Evolutionary conservation across 2,329 filamentous ascomycete genomes (phyloP).

Genomic region (Colletotrichum magnum): DNA sequence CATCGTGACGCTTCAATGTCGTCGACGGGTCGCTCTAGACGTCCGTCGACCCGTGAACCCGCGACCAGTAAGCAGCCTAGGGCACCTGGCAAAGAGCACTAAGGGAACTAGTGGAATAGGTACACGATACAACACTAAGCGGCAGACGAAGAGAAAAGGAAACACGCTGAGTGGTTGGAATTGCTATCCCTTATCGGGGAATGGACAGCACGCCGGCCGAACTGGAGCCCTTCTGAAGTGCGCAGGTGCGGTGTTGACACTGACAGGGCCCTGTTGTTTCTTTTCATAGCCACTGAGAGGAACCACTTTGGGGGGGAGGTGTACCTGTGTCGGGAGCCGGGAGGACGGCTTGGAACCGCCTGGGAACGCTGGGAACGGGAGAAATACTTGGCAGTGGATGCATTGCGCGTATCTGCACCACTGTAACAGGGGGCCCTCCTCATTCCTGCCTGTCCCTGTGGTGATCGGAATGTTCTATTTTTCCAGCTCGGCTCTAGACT

Average conservation of each 20-base stretch:
- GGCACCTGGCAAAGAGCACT: too few species aligned
- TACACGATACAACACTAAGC: neutral
- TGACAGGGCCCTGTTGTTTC: slow-evolving; percentile 1
- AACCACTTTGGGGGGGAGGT: neutral
- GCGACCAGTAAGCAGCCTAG: neutral
- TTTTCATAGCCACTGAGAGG: neutral
- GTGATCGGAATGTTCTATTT: slow-evolving; percentile 40
- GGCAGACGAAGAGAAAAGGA: slow-evolving; percentile 5
- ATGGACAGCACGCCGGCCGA: slow-evolving; percentile 31
- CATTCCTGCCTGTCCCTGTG: slow-evolving; percentile 36
- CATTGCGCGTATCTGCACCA: slow-evolving; percentile 40
- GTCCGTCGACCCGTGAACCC: slow-evolving; percentile 20
- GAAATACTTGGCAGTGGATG: slow-evolving; percentile 35
- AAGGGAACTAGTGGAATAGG: neutral
- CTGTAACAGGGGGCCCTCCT: neutral
- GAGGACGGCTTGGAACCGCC: slow-evolving; percentile 21
- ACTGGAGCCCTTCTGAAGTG: slow-evolving; percentile 4
- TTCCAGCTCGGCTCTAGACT: slow-evolving; percentile 24
- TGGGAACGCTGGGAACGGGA: slow-evolving; percentile 24
- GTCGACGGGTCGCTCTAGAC: slow-evolving; percentile 5
- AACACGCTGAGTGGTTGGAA: slow-evolving; percentile 31
- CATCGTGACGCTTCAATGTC: slow-evolving; percentile 1
- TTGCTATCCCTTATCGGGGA: slow-evolving; percentile 32
- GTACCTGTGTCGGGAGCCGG: slow-evolving; percentile 7
- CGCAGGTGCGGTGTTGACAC: too few species aligned